Evolutionary conservation across 2,329 filamentous ascomycete species (phyloP).

Genomic region (Aspergillus persii): DNA sequence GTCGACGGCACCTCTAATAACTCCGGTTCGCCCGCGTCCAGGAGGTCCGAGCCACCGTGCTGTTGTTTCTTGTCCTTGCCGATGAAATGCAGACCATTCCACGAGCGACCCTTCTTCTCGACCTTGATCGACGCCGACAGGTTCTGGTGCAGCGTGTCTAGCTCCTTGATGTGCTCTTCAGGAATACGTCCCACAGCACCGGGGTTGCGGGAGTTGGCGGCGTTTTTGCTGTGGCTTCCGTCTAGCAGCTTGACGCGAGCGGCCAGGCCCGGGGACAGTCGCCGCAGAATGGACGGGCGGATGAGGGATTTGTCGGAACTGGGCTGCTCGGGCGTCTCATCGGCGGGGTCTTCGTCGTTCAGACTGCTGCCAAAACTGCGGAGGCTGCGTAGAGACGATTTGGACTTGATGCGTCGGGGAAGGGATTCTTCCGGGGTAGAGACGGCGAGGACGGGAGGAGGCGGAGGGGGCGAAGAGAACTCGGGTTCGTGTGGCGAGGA

Average conservation of each 20-base stretch:
- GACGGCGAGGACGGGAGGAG: constrained; percentile 27
- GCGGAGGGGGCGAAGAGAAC: constrained; percentile 28
- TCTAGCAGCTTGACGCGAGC: constrained; percentile 44
- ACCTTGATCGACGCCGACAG: constrained; percentile 35
- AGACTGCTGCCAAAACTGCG: constrained; percentile 35
- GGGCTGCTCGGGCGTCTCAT: constrained; percentile 17
- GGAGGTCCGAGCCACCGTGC: constrained; percentile 19
- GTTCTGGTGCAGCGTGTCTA: constrained; percentile 40
- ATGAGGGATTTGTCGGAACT: constrained; percentile 28
- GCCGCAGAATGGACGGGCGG: constrained; percentile 39
- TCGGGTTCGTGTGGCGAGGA: constrained; percentile 8
- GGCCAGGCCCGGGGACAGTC: constrained; percentile 42
- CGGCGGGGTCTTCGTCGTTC: constrained; percentile 27
- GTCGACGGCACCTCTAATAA: neutral
- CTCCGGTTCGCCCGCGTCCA: constrained; percentile 21
- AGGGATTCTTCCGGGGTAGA: constrained; percentile 28
- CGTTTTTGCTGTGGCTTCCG: constrained; percentile 29
- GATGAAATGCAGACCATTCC: constrained; percentile 28
- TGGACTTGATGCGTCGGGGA: constrained; percentile 35
- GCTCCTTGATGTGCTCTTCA: constrained; percentile 40
- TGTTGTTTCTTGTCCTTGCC: constrained; percentile 14
- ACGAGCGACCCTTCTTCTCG: constrained; percentile 37
- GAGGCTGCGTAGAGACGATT: constrained; percentile 36
- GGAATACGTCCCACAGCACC: constrained; percentile 40
- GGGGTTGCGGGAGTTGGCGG: constrained; percentile 21